Base-by-base conservation (phyloP, 208 protist genomes). In the Leishmania braziliensis region DNA sequence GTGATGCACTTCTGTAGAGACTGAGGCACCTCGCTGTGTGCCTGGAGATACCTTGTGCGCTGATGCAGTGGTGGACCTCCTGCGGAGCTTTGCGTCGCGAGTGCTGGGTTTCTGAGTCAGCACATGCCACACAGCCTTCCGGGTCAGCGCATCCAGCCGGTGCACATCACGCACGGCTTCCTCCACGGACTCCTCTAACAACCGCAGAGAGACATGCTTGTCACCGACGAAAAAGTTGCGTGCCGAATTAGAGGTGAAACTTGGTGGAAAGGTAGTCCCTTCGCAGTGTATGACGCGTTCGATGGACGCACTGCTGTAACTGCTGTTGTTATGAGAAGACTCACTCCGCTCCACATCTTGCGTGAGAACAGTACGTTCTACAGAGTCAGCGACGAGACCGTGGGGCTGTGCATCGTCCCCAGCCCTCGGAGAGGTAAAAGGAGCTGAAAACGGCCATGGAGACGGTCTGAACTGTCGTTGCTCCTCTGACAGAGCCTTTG, bases 101-200 rank as follows among this genome's bases (percentile, higher is more conserved):
- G 72, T 5, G 53, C 36, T 18, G 6, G 39, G 10, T 8, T 68
- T 54, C 39, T 79, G 76, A 5, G 78, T 86, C n/a, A 95, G 71
- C 53, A 83, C 81, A 58, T 94, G 86, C 90, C 90, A 95, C 43
- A 93, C 90, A 2, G 92, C 89, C 62, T 89, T 86, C 5, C 93
- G 72, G 75, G 89, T 90, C 63, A 95, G 83, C 60, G 72, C 72
- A 51, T 86, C 86, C 62, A 90, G 70, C 20, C 84, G 88, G 4
- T 78, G 81, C 23, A 95, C 81, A 46, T 87, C 88, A 20, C 80
- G 75, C 71, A 90, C 77, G 43, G 88, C 86, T 80, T 83, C 86
- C 70, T 56, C 71, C 33, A 93, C 75, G 12, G 86, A 83, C 43
- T 75, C 65, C 36, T 77, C 39, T 60, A 95, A 79, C 20, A 88